Evolutionary conservation across 2,329 filamentous ascomycete genomes (phyloP).

Genomic region (Bimuria novae-zelandiae): DNA sequence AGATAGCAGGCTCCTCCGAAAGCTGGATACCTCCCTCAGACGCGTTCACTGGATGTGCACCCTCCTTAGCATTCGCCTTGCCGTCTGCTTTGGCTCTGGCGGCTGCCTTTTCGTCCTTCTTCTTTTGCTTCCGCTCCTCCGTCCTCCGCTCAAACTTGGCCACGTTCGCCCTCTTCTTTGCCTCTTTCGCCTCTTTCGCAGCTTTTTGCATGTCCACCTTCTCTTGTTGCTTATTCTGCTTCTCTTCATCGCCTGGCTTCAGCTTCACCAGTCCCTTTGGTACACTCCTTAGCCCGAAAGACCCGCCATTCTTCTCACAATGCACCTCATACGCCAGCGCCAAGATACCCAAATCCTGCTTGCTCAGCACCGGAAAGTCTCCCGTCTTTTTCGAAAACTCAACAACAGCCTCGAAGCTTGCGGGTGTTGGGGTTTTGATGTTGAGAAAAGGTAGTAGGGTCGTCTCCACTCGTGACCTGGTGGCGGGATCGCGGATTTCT

Average conservation of each 20-base stretch:
- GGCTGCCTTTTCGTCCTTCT: not conserved
- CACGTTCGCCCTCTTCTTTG: not conserved
- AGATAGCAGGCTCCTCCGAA: not conserved
- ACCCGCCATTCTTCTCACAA: constrained; percentile 84
- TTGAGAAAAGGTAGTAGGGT: constrained; percentile 84
- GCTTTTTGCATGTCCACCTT: not conserved
- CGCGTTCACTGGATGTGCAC: constrained; percentile 15
- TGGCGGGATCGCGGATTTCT: constrained; percentile 85
- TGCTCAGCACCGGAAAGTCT: constrained; percentile 84
- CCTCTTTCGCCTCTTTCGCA: not conserved
- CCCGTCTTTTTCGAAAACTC: constrained; percentile 90
- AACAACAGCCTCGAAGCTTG: constrained; percentile 77
- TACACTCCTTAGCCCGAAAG: constrained; percentile 78
- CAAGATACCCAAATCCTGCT: constrained; percentile 85
- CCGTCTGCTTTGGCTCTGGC: constrained; percentile 11
- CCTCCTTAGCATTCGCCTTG: not conserved
- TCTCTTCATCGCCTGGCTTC: constrained; percentile 24
- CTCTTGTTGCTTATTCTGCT: constrained; percentile 17
- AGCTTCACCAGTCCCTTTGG: constrained; percentile 82
- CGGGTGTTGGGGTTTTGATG: constrained; percentile 72
- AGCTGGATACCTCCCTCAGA: constrained; percentile 8
- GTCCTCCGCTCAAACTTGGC: not conserved
- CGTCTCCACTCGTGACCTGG: constrained; percentile 79
- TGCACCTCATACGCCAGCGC: constrained; percentile 95
- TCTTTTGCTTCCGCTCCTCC: constrained; percentile 22